Conservation (phyloP, 306 rosid genomes). For the Senna tora region DNA sequence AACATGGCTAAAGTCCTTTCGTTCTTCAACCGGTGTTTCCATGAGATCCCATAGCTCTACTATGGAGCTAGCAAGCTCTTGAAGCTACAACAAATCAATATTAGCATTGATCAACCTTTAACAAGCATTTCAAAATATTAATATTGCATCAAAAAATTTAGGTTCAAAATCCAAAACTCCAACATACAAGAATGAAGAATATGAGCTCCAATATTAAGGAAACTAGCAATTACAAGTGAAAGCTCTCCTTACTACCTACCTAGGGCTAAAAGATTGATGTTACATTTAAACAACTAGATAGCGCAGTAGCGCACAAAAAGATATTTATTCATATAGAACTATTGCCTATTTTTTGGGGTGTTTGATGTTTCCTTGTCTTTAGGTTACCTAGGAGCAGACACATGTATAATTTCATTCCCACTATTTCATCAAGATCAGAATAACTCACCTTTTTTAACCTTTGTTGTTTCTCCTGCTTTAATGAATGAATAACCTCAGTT, state of each 20-base stretch:
- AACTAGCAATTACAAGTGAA: not conserved
- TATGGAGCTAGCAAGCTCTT: slow-evolving; percentile 61
- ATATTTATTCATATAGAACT: not conserved
- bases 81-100: slow-evolving; percentile 53
- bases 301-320: not conserved
- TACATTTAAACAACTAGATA: not conserved
- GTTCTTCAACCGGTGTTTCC: slow-evolving; percentile 70
- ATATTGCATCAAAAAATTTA: slow-evolving; percentile 1
- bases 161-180: not conserved
- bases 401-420: not conserved
- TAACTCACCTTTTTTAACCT: slow-evolving; percentile 76
- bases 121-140: slow-evolving; percentile 22
- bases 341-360: not conserved
- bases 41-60: slow-evolving; percentile 81
- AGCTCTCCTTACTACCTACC: slow-evolving; percentile 3
- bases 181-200: not conserved
- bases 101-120: slow-evolving; percentile 19
- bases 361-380: not conserved
- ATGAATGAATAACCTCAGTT: slow-evolving; percentile 62
- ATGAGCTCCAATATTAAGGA: slow-evolving; percentile 7
- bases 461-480: slow-evolving; percentile 69
- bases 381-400: not conserved
- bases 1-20: slow-evolving; percentile 62
- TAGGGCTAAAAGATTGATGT: not conserved
- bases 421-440: slow-evolving; percentile 30